Evolutionary conservation across 2,329 filamentous ascomycete genomes (phyloP).

Genomic region (Aspergillus sp.): DNA sequence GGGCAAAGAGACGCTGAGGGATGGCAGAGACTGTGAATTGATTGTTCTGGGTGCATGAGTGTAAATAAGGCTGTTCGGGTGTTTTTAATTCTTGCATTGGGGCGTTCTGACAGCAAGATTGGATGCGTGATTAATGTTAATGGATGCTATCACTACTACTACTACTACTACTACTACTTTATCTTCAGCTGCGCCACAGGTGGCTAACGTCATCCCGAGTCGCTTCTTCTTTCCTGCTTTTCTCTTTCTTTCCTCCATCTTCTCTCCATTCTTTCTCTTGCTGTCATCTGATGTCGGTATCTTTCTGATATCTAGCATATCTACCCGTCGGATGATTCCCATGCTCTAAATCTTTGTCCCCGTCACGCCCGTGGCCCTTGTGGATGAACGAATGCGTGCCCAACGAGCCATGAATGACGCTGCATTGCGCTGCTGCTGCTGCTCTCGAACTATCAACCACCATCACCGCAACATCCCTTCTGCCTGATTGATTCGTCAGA

Average conservation of each 20-base stretch:
- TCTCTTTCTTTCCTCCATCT: constrained; percentile 4
- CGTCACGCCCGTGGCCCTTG: neutral
- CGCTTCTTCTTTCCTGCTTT: neutral
- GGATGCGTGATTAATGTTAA: constrained; percentile 7
- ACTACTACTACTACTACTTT: too few species aligned
- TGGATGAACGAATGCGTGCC: neutral
- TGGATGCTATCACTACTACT: neutral
- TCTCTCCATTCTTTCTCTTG: neutral
- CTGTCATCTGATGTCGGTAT: constrained; percentile 1
- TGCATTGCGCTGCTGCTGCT: constrained; percentile 1
- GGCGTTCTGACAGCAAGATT: constrained; percentile 5
- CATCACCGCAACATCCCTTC: neutral
- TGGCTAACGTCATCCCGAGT: constrained; percentile 14
- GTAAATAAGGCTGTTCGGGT: neutral
- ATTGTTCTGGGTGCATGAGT: neutral
- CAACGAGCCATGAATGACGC: constrained; percentile 3
- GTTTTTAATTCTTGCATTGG: constrained; percentile 2
- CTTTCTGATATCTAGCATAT: neutral
- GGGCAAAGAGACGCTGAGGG: constrained; percentile 61
- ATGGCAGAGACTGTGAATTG: neutral
- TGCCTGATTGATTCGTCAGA: constrained; percentile 1
- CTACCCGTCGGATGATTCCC: neutral
- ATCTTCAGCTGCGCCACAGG: neutral
- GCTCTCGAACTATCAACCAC: neutral
- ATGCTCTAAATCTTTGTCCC: neutral